These are phyloP conservation scores for Catharanthus roseus DNA, from an alignment of 257 asterid genomes.

Conservation along the genomic window DNA sequence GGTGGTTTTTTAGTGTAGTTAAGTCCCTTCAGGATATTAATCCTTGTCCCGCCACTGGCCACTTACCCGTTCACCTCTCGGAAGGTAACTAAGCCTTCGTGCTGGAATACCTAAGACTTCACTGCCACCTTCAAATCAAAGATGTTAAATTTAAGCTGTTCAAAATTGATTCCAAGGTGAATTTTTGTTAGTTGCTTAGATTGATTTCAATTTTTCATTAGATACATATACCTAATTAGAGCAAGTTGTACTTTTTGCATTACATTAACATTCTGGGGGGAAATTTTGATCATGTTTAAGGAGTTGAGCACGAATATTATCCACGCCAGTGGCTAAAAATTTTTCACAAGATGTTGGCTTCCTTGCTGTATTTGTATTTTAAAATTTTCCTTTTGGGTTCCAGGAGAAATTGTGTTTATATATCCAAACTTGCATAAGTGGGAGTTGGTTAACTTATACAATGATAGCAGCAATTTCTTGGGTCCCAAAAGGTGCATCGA, in stretches of 20 bases:
- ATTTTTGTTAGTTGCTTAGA: neutral
- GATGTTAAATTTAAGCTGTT: too few species aligned
- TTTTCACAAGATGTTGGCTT: neutral
- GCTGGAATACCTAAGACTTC: neutral
- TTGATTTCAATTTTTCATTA: neutral
- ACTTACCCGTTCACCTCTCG: too few species aligned
- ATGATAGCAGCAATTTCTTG: conserved; percentile 80
- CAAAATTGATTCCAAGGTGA: neutral
- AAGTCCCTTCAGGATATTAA: too few species aligned
- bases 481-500: conserved; percentile 76
- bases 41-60: too few species aligned
- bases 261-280: neutral
- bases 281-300: neutral
- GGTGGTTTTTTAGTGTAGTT: too few species aligned
- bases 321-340: too few species aligned
- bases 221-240: neutral
- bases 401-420: neutral
- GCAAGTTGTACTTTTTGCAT: too few species aligned
- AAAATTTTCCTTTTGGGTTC: neutral
- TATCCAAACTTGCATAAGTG: neutral
- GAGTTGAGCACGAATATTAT: too few species aligned
- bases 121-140: neutral
- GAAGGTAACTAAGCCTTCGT: too few species aligned
- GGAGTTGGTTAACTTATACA: conserved; percentile 11
- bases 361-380: neutral